These are phyloP conservation scores for Lagerstroemia speciosa DNA, from an alignment of 345 rosid genomes.

Conservation along the genomic window DNA sequence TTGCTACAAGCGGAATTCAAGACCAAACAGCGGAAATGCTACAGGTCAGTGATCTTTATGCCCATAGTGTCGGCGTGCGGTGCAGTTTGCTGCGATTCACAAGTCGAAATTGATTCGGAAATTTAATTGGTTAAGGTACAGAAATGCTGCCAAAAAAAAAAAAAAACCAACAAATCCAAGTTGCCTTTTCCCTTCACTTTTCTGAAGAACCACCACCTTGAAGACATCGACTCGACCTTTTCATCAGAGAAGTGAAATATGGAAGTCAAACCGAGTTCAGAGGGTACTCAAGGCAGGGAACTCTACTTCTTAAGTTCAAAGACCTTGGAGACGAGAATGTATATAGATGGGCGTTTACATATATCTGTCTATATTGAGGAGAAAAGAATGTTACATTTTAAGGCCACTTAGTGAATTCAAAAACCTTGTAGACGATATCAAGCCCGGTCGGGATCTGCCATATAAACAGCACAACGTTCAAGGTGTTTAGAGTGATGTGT, in stretches of 20 bases:
- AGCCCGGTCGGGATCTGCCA: constrained; percentile 84
- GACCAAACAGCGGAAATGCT: too few relatives aligned
- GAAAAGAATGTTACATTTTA: constrained; percentile 16
- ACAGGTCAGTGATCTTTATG: too few relatives aligned
- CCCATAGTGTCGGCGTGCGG: too few relatives aligned
- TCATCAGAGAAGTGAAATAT: background rate
- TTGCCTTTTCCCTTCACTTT: background rate
- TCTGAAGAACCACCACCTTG: background rate
- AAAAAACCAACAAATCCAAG: background rate
- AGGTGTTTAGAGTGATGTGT: constrained; percentile 65
- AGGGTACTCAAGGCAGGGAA: background rate
- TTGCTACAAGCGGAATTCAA: too few relatives aligned
- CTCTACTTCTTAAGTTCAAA: background rate
- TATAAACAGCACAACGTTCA: constrained; percentile 62
- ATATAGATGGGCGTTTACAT: background rate
- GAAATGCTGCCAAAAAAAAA: background rate
- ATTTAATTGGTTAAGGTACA: background rate
- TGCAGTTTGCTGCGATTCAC: background rate
- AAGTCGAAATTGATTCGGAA: background rate
- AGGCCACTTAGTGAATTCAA: constrained; percentile 87
- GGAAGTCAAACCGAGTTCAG: background rate
- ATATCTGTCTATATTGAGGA: background rate
- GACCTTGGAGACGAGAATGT: background rate
- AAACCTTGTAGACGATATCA: constrained; percentile 68
- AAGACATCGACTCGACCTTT: background rate